Conservation (phyloP, 768 basidiomycete genomes). For the Dentipellis sp. region DNA sequence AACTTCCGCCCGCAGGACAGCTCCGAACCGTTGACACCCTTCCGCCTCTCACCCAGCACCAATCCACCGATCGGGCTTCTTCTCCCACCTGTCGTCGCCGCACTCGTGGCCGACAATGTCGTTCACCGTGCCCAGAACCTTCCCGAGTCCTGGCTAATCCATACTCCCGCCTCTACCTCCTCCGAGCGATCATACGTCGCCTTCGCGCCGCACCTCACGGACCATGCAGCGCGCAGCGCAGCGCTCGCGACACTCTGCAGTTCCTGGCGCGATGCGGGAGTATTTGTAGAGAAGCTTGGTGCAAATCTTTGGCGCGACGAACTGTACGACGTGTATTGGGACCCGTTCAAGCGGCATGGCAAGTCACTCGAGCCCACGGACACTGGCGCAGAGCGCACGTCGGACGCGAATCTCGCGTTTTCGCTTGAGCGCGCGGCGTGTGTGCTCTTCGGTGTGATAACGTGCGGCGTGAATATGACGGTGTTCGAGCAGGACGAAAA, state of each 20-base stretch:
- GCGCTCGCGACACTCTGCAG: conserved; percentile 61
- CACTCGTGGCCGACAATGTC: conserved; percentile 43
- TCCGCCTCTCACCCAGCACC: conserved; percentile 40
- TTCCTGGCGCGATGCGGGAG: conserved; percentile 52
- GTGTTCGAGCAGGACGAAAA: conserved; percentile 49
- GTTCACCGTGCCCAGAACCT: conserved; percentile 17
- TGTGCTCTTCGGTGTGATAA: conserved; percentile 80
- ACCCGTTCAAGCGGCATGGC: conserved; percentile 37
- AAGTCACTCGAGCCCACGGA: conserved; percentile 18
- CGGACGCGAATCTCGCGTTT: conserved; percentile 59
- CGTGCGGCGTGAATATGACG: conserved; percentile 92
- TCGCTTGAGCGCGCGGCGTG: conserved; percentile 87
- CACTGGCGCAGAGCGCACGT: conserved; percentile 10
- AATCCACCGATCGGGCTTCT: conserved; percentile 54
- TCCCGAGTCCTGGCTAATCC: conserved; percentile 34
- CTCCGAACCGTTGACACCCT: conserved; percentile 41
- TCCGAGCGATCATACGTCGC: conserved; percentile 13
- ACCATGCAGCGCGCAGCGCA: conserved; percentile 49
- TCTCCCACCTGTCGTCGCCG: conserved; percentile 44
- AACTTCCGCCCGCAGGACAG: conserved; percentile 39
- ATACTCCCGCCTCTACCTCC: conserved; percentile 16
- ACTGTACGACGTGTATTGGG: conserved; percentile 66
- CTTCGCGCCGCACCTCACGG: conserved; percentile 43
- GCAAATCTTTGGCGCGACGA: conserved; percentile 81
- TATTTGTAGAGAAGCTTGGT: conserved; percentile 61